phyloP scores from a whole-genome alignment of 2,329 filamentous ascomycete species.

The Aspergillus sp. region DNA sequence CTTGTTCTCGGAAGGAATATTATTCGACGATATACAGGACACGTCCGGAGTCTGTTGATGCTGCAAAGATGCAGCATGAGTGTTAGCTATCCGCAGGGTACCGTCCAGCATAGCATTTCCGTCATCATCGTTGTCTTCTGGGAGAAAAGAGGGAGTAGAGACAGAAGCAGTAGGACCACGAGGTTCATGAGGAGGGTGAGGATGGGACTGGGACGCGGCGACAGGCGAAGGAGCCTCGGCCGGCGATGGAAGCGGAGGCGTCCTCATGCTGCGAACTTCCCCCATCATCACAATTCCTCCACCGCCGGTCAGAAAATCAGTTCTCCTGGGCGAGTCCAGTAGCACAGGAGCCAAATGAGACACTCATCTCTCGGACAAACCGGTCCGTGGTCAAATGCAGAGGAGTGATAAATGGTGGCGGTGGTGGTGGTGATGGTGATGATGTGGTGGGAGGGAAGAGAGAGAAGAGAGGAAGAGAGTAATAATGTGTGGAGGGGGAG shows the following conservation, averaged over 20 bases:
- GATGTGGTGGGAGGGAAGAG: constrained; percentile 1
- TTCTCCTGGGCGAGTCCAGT: constrained; percentile 26
- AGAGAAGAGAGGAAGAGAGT: constrained; percentile 3
- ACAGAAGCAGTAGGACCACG: constrained; percentile 20
- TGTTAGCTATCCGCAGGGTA: constrained; percentile 14
- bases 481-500: background rate
- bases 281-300: constrained; percentile 28
- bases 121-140: constrained; percentile 10
- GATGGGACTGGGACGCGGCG: constrained; percentile 7
- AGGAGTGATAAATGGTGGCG: constrained; percentile 2
- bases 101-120: constrained; percentile 8
- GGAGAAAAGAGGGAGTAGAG: background rate
- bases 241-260: constrained; percentile 35
- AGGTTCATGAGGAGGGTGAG: constrained; percentile 16
- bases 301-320: constrained; percentile 26
- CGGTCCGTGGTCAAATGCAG: background rate
- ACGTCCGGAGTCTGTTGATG: constrained; percentile 14
- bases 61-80: constrained; percentile 8
- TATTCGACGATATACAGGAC: constrained; percentile 5
- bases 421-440: background rate
- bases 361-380: constrained; percentile 31
- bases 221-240: constrained; percentile 29
- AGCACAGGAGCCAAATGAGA: constrained; percentile 21
- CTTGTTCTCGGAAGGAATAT: constrained; percentile 12
- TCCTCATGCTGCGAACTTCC: constrained; percentile 33